Evolutionary conservation across 2,329 filamentous ascomycete species (phyloP).

Genomic region (Paecilomyces dactylethromorphus): DNA sequence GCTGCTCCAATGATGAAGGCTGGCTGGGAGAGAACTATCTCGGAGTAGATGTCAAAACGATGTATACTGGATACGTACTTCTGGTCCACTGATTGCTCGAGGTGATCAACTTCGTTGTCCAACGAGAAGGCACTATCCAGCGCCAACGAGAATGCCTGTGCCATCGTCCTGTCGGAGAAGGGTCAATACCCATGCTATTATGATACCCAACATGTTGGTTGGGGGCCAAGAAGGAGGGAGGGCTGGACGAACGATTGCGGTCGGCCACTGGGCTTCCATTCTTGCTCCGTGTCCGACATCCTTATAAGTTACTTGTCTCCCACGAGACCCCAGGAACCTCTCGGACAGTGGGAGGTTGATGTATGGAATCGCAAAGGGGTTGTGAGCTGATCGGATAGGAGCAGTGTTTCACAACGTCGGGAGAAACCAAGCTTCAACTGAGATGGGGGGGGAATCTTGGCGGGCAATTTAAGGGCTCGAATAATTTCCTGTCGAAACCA

Average conservation of each 20-base stretch:
- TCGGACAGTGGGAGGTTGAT: background rate
- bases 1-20: background rate
- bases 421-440: background rate
- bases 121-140: slow-evolving; percentile 86
- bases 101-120: slow-evolving; percentile 66
- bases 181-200: slow-evolving; percentile 14
- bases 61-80: slow-evolving; percentile 55
- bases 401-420: background rate
- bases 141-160: slow-evolving; percentile 77
- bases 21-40: background rate
- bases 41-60: slow-evolving; percentile 7
- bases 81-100: slow-evolving; percentile 69
- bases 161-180: slow-evolving; percentile 62
- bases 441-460: slow-evolving; percentile 1
- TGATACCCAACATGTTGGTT: background rate
- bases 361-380: background rate
- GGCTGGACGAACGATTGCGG: slow-evolving; percentile 69
- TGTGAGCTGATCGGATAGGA: background rate
- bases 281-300: slow-evolving; percentile 60
- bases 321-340: background rate
- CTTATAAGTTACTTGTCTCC: slow-evolving; percentile 6
- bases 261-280: slow-evolving; percentile 74
- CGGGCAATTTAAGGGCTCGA: background rate
- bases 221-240: slow-evolving; percentile 4
- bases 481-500: slow-evolving; percentile 12